Percentiles rank a stretch among this genome's conserved stretches.
Conservation (phyloP, 2,329 filamentous ascomycete genomes). For the Thielaviopsis punctulata region DNA sequence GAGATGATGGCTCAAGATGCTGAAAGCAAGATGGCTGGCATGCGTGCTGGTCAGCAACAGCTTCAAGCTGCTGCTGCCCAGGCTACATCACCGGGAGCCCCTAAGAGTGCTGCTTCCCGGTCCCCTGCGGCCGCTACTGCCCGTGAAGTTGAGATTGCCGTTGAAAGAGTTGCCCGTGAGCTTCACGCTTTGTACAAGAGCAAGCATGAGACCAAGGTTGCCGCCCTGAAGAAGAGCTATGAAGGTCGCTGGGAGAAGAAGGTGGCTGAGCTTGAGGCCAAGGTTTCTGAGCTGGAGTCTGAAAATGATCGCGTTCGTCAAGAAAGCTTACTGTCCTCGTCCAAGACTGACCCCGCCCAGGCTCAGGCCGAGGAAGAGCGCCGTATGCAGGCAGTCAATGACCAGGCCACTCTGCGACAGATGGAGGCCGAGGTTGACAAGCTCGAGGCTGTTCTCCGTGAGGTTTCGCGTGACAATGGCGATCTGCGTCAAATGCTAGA, state of each 20-base stretch:
- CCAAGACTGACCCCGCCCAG: conserved; percentile 24
- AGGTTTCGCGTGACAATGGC: conserved; percentile 53
- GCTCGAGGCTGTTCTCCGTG: conserved; percentile 53
- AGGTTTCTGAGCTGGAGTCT: conserved; percentile 48
- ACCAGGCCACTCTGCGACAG: conserved; percentile 46
- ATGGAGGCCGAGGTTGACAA: conserved; percentile 59
- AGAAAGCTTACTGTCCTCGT: conserved; percentile 19
- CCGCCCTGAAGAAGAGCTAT: conserved; percentile 71
- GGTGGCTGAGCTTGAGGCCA: conserved; percentile 57
- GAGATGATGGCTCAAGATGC: conserved; percentile 63
- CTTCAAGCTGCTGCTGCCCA: conserved; percentile 22
- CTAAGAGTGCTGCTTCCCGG: conserved; percentile 18
- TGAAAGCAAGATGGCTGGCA: conserved; percentile 57
- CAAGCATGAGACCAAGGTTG: conserved; percentile 93
- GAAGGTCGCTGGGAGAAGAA: conserved; percentile 82
- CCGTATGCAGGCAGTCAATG: conserved; percentile 37
- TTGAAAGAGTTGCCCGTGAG: conserved; percentile 85
- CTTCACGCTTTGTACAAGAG: conserved; percentile 86
- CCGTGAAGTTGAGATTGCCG: conserved; percentile 63
- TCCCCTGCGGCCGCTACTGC: conserved; percentile 22
- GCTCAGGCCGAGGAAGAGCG: conserved; percentile 33
- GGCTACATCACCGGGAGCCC: conserved; percentile 7
- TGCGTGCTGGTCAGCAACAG: conserved; percentile 40
- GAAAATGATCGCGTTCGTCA: conserved; percentile 60
- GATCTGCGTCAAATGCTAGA: conserved; percentile 49